Evolutionary conservation across 2,329 filamentous ascomycete genomes (phyloP), one percentile per base, ranked within the genome.

Genomic region (Arthroderma uncinatum): DNA sequence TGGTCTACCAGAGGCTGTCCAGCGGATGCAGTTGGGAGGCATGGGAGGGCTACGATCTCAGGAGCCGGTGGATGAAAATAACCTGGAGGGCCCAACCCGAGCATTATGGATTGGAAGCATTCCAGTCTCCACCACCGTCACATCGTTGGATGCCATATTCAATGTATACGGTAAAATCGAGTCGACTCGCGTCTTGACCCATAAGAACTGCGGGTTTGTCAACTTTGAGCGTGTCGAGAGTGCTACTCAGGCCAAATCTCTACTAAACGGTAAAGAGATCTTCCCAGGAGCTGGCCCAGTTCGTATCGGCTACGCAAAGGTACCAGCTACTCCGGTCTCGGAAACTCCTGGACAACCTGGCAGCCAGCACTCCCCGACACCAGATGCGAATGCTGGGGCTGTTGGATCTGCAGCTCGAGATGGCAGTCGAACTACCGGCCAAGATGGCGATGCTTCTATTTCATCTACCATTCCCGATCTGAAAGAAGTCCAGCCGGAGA

Each of bases 121-220:
- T 59, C 93, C 93, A 10, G 91, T 92, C 3, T 97, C 93, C 1
- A 98, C 93, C 1, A 98, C 93, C 0, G 91, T 93, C 9, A 95
- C 92, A 1, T 97, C 93, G 0, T 76, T 98, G 60, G 89, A 89
- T 58, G 90, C 94, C 62, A 95, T 97, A 75, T 98, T 98, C 76
- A 88, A 89, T 70, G 81, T 85, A n/a, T 95, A 93, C 64, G 93
- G 93, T 8, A 81, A 86, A 2, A 95, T 98, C 61, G 80, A 93
- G 63, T 96, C 92, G 2, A 92, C 89, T 28, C 82, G 93, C 62
- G 93, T 98, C 3, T 78, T 98, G 60, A 97, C 93, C 0, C 90
- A 98, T 77, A 98, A 98, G 79, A 97, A 95, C 73, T 98, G 93
- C 69, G 93, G 92, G 2, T 98, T 98, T 65, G 92, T 98, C 68